phyloP scores from a whole-genome alignment of 2,329 filamentous ascomycete species.

The Hymenoscyphus repandus region DNA sequence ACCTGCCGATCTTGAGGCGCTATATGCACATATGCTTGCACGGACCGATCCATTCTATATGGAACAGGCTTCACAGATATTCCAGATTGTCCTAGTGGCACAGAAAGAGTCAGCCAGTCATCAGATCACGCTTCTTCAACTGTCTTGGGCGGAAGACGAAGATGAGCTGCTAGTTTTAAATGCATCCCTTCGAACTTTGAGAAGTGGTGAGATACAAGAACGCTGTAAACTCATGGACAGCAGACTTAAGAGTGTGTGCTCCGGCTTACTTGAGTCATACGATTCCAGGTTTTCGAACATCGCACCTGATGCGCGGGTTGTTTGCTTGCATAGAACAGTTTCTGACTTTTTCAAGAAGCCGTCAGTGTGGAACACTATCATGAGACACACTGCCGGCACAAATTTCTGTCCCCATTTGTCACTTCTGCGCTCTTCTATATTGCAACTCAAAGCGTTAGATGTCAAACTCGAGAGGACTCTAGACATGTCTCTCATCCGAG shows the following conservation, averaged over 20 bases:
- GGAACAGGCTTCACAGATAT: constrained; percentile 8
- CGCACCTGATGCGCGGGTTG: constrained; percentile 5
- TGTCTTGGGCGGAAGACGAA: constrained; percentile 6
- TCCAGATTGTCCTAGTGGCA: constrained; percentile 4
- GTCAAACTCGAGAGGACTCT: background rate
- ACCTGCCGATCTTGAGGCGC: constrained; percentile 11
- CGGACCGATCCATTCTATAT: constrained; percentile 2
- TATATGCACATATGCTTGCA: constrained; percentile 10
- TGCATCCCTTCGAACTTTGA: background rate
- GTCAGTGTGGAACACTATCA: constrained; percentile 1
- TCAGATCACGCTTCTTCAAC: constrained; percentile 5
- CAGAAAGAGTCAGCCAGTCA: constrained; percentile 1
- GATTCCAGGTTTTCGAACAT: constrained; percentile 2
- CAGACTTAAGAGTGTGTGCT: constrained; percentile 6
- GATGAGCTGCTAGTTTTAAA: constrained; percentile 1
- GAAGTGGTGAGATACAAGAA: background rate
- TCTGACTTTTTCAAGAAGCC: constrained; percentile 6
- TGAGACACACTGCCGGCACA: background rate
- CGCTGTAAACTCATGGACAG: constrained; percentile 6
- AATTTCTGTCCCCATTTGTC: constrained; percentile 3
- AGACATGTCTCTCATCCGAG: constrained; percentile 5
- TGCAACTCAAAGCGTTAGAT: constrained; percentile 2
- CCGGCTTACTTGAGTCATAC: constrained; percentile 4
- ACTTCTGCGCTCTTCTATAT: background rate
- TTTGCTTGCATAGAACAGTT: constrained; percentile 6